A percentile compares a stretch with the other conserved stretches of the same genome.
phyloP scores from a whole-genome alignment of 2,329 filamentous ascomycete genomes.

The Dothidotthia symphoricarpi region DNA sequence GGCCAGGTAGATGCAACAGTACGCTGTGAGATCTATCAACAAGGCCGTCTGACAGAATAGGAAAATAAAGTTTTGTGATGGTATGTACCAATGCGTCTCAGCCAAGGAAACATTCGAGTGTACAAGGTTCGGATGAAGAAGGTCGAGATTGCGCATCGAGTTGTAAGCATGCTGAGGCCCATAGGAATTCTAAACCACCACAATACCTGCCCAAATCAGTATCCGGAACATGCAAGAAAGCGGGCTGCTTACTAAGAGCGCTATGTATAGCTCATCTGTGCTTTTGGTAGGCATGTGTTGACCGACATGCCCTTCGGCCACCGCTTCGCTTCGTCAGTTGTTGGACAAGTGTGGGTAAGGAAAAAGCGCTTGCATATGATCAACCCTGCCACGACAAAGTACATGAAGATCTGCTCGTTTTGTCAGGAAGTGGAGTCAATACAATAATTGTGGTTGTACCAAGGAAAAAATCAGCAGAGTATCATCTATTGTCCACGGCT shows the following conservation, averaged over 20 bases:
- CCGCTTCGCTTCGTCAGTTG: slow-evolving; percentile 14
- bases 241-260: slow-evolving; percentile 22
- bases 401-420: slow-evolving; percentile 15
- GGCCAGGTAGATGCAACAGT: slow-evolving; percentile 12
- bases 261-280: slow-evolving; percentile 9
- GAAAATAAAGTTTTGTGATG: neutral
- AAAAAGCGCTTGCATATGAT: slow-evolving; percentile 13
- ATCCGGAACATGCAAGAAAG: too few species aligned
- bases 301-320: slow-evolving; percentile 16
- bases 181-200: slow-evolving; percentile 23
- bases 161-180: slow-evolving; percentile 16
- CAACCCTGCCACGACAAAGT: slow-evolving; percentile 15
- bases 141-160: slow-evolving; percentile 24
- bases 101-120: slow-evolving; percentile 13
- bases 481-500: slow-evolving; percentile 22
- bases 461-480: slow-evolving; percentile 21
- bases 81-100: slow-evolving; percentile 22
- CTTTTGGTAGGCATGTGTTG: slow-evolving; percentile 8
- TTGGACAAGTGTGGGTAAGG: neutral
- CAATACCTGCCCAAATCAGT: slow-evolving; percentile 18
- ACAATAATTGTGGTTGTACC: slow-evolving; percentile 7
- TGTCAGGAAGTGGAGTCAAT: neutral
- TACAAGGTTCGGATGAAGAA: slow-evolving; percentile 30
- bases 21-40: slow-evolving; percentile 21
- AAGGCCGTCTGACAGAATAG: neutral